Percentiles rank a stretch among this genome's conserved stretches.
These are phyloP conservation scores for Graphiopsis chlorocephala DNA, from an alignment of 2,329 filamentous ascomycete species.

Conservation along the genomic window DNA sequence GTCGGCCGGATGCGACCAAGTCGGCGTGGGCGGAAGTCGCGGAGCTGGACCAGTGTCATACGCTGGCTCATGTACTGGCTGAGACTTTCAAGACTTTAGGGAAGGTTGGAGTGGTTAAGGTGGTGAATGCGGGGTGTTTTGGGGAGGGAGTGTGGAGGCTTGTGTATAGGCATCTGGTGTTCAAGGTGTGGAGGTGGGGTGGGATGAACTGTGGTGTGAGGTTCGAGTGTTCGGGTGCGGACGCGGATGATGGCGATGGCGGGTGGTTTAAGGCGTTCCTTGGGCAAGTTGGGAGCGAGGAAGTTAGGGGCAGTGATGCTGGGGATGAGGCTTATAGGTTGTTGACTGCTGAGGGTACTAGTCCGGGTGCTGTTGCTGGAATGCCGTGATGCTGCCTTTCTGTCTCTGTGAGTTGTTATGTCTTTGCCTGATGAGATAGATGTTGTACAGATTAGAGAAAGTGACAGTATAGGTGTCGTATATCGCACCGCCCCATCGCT, in stretches of 20 bases:
- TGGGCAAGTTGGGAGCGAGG: conserved; percentile 7
- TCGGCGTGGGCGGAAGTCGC: conserved; percentile 35
- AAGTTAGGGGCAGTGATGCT: conserved; percentile 22
- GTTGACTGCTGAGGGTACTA: conserved; percentile 23
- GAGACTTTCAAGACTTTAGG: conserved; percentile 35
- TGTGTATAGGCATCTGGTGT: conserved; percentile 35
- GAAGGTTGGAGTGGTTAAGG: conserved; percentile 30
- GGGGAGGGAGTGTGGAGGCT: conserved; percentile 34
- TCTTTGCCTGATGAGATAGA: not conserved
- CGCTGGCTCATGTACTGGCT: conserved; percentile 36
- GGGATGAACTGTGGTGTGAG: conserved; percentile 30
- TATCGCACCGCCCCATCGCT: conserved; percentile 1
- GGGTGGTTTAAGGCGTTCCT: conserved; percentile 18
- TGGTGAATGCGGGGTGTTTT: conserved; percentile 35
- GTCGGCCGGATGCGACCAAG: conserved; percentile 29
- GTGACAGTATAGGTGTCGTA: not conserved
- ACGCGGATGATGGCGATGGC: conserved; percentile 15
- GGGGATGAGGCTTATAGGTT: conserved; percentile 30
- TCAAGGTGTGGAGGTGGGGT: conserved; percentile 36
- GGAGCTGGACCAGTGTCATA: conserved; percentile 35
- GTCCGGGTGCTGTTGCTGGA: conserved; percentile 17
- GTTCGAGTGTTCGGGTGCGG: conserved; percentile 22
- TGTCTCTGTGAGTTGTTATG: not conserved
- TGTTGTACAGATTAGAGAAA: conserved; percentile 13
- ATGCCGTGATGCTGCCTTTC: not conserved